A percentile compares a stretch with the other conserved stretches of the same genome.
These are phyloP conservation scores for Termitomyces bulborhizus DNA, from an alignment of 768 basidiomycete genomes.

Conservation along the genomic window DNA sequence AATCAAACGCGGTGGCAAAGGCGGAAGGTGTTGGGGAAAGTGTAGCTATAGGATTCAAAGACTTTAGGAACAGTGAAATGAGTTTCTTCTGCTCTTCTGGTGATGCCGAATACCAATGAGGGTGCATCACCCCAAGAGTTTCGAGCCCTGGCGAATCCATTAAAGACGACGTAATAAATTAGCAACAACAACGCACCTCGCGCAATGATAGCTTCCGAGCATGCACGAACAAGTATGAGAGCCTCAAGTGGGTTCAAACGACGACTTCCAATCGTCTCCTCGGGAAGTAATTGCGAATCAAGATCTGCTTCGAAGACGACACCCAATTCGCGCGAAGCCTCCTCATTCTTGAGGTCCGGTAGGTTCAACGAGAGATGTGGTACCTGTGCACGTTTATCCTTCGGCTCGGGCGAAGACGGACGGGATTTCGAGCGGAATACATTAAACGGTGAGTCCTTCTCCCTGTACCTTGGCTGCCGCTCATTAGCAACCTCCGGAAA, in stretches of 20 bases:
- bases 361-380: slow-evolving; percentile 65
- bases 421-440: slow-evolving; percentile 46
- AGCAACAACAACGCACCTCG: slow-evolving; percentile 41
- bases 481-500: slow-evolving; percentile 31
- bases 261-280: slow-evolving; percentile 49
- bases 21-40: slow-evolving; percentile 46
- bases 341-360: slow-evolving; percentile 43
- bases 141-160: slow-evolving; percentile 53
- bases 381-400: slow-evolving; percentile 28
- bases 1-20: slow-evolving; percentile 48
- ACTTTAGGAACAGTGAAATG: slow-evolving; percentile 67
- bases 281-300: slow-evolving; percentile 39
- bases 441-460: slow-evolving; percentile 38
- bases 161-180: slow-evolving; percentile 7
- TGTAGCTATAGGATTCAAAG: slow-evolving; percentile 44
- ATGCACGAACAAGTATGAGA: slow-evolving; percentile 57
- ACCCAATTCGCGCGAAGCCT: slow-evolving; percentile 41
- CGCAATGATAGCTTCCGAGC: slow-evolving; percentile 59
- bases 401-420: slow-evolving; percentile 25
- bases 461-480: slow-evolving; percentile 28
- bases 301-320: slow-evolving; percentile 58
- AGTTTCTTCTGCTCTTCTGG: slow-evolving; percentile 61
- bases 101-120: slow-evolving; percentile 77
- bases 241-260: slow-evolving; percentile 59
- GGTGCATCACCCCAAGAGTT: slow-evolving; percentile 79